phyloP scores from a whole-genome alignment of 352 stramenopile genomes.

The Globisporangium canariense region DNA sequence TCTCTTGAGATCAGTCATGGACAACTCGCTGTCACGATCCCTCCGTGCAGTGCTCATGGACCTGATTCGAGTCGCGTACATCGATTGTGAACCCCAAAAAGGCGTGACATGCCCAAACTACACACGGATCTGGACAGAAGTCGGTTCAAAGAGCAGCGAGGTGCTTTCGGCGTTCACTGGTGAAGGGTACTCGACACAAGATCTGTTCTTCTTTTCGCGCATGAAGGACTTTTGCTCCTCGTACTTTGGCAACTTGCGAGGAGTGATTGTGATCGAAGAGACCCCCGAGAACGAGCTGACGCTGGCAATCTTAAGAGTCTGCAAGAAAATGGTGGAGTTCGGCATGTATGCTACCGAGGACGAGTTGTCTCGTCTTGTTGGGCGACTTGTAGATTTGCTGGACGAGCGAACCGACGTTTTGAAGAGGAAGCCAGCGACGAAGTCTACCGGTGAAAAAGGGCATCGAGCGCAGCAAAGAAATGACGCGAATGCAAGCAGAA shows the following conservation, averaged over 20 bases:
- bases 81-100: constrained; percentile 73
- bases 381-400: constrained; percentile 27
- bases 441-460: not conserved
- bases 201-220: constrained; percentile 45
- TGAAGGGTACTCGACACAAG: constrained; percentile 32
- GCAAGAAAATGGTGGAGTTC: constrained; percentile 61
- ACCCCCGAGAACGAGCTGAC: constrained; percentile 62
- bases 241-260: constrained; percentile 43
- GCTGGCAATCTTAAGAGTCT: constrained; percentile 48
- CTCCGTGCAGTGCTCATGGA: constrained; percentile 67
- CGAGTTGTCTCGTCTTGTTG: constrained; percentile 32
- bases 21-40: constrained; percentile 42
- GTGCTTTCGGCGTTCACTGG: constrained; percentile 27
- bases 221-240: constrained; percentile 43
- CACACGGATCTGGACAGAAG: constrained; percentile 66
- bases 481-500: not conserved
- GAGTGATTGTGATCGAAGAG: constrained; percentile 46
- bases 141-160: constrained; percentile 28
- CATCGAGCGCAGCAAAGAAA: not conserved
- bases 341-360: constrained; percentile 54
- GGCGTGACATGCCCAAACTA: constrained; percentile 54
- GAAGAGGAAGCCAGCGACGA: not conserved
- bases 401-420: constrained; percentile 50
- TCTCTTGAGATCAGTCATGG: constrained; percentile 45
- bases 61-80: constrained; percentile 56